Evolutionary conservation across 2,329 filamentous ascomycete species (phyloP).

Genomic region (Ambrosiella beaveri): DNA sequence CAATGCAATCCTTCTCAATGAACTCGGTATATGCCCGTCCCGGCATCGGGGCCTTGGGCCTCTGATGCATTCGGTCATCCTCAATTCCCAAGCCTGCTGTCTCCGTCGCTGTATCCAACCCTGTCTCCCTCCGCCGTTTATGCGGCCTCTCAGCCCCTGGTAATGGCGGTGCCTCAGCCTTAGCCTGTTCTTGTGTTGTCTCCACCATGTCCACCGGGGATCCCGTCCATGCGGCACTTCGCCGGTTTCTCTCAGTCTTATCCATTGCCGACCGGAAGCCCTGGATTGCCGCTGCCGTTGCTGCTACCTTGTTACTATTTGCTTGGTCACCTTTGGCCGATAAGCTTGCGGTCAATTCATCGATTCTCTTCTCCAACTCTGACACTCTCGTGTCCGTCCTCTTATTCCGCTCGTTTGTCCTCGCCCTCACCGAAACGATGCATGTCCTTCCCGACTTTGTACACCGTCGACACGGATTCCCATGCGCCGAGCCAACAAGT

Average conservation of each 20-base stretch:
- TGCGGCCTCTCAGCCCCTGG: neutral
- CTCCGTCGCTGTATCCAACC: neutral
- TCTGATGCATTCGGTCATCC: slow-evolving; percentile 6
- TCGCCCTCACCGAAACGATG: slow-evolving; percentile 53
- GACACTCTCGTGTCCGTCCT: slow-evolving; percentile 81
- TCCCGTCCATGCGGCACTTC: neutral
- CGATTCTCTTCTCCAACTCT: slow-evolving; percentile 84
- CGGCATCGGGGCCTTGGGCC: slow-evolving; percentile 12
- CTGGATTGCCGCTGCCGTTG: slow-evolving; percentile 3
- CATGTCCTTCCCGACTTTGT: slow-evolving; percentile 64
- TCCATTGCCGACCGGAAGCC: slow-evolving; percentile 12
- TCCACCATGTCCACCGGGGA: slow-evolving; percentile 3
- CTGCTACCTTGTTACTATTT: slow-evolving; percentile 17
- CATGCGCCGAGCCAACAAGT: slow-evolving; percentile 18
- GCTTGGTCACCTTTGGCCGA: slow-evolving; percentile 30
- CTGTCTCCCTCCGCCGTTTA: slow-evolving; percentile 4
- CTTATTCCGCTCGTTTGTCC: slow-evolving; percentile 58
- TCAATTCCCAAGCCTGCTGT: neutral
- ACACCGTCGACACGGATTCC: slow-evolving; percentile 57
- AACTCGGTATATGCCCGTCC: slow-evolving; percentile 6
- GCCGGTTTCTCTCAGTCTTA: neutral
- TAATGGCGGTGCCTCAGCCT: neutral
- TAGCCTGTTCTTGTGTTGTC: slow-evolving; percentile 19
- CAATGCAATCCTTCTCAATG: slow-evolving; percentile 31
- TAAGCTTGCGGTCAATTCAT: slow-evolving; percentile 66